Conservation (phyloP, 2,329 filamentous ascomycete genomes). For the Aspergillus bombycis region DNA sequence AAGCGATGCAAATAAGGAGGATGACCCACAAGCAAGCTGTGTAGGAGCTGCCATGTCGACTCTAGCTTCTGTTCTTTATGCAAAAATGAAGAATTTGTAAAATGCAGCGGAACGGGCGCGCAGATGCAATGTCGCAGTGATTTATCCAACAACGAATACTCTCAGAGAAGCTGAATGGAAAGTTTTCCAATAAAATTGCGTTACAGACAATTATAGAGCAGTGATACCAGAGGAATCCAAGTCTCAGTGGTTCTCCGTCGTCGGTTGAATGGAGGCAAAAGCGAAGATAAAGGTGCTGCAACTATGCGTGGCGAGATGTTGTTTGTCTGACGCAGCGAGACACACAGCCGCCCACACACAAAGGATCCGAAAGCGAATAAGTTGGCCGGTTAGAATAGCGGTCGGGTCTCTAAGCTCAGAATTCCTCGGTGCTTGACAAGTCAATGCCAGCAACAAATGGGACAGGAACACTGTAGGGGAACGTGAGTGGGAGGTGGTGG, state of each 20-base stretch:
- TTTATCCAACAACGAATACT: conserved; percentile 8
- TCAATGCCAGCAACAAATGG: conserved; percentile 52
- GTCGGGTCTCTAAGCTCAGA: conserved; percentile 35
- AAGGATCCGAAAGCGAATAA: conserved; percentile 22
- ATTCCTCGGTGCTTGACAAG: conserved; percentile 52
- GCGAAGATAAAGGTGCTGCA: conserved; percentile 6
- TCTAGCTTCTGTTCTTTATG: conserved; percentile 13
- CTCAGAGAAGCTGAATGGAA: conserved; percentile 13
- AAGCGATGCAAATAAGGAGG: not conserved
- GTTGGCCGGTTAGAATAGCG: conserved; percentile 19
- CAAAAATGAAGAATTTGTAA: conserved; percentile 12
- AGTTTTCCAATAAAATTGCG: conserved; percentile 9
- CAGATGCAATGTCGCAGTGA: conserved; percentile 9
- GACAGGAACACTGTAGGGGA: conserved; percentile 34
- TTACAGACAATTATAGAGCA: conserved; percentile 8
- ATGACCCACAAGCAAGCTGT: conserved; percentile 80
- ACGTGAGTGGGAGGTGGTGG: conserved; percentile 28
- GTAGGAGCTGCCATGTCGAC: conserved; percentile 77
- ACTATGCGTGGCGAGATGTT: conserved; percentile 22
- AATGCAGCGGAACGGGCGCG: conserved; percentile 9
- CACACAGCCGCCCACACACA: conserved; percentile 23
- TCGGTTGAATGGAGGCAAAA: not conserved
- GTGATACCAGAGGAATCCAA: not conserved
- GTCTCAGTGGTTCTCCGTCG: not conserved
- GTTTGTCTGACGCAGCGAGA: conserved; percentile 24